phyloP scores from a whole-genome alignment of 73 alveolate species.

The Blepharisma stoltei region DNA sequence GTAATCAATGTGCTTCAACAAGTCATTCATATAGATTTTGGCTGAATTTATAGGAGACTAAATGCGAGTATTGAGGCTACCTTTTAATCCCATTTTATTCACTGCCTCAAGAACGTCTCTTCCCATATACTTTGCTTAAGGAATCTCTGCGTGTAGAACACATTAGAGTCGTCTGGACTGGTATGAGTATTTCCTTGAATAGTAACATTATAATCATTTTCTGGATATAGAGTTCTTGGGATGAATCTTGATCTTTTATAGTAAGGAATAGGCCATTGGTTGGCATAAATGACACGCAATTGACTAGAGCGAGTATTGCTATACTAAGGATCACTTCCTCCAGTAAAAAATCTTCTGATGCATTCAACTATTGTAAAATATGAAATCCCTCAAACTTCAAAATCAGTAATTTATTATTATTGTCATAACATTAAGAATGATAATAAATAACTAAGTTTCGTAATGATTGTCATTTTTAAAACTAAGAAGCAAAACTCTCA shows the following conservation, averaged over 20 bases:
- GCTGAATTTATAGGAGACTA: background rate
- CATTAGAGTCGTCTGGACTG: constrained; percentile 6
- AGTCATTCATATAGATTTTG: constrained; percentile 12
- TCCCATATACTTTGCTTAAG: constrained; percentile 2
- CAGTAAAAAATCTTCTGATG: no score
- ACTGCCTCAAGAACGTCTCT: constrained; percentile 12
- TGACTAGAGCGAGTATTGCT: background rate
- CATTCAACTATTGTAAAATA: no score
- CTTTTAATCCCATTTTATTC: background rate
- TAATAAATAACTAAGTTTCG: no score
- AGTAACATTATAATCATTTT: constrained; percentile 28
- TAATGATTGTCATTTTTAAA: no score
- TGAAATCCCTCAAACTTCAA: no score
- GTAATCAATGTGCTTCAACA: constrained; percentile 6
- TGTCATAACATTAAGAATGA: no score
- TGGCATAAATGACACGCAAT: constrained; percentile 6
- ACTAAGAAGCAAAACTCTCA: no score
- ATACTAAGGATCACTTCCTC: no score
- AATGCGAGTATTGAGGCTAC: background rate
- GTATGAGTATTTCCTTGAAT: background rate
- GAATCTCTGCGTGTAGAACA: background rate
- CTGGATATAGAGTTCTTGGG: constrained; percentile 31
- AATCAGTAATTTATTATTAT: no score
- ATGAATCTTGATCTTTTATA: background rate
- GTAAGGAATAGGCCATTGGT: constrained; percentile 35